Base-by-base conservation (phyloP, 2,329 filamentous ascomycete species). In the Hypoxylon sp. region DNA sequence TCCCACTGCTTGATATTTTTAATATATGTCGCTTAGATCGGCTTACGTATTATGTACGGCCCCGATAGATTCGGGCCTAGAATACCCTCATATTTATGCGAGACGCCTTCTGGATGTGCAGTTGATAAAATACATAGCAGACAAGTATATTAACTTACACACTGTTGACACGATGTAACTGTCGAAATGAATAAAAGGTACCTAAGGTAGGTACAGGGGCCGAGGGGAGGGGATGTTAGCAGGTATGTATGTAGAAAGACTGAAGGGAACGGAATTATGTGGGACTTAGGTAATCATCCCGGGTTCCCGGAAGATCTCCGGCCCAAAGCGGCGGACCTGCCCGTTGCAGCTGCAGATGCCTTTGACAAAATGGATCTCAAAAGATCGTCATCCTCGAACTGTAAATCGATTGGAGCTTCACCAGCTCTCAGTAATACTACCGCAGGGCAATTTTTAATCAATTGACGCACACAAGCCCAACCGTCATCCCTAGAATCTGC, bases 251-350 rank as follows among this genome's bases (percentile, higher is more conserved):
- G 20, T 20, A 10, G 31, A 33, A 33, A 11, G 31, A 33, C 7
- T 8, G 31, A 33, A 33, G 31, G 31, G 37, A 8, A 44, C 25
- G 25, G 25, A 27, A 27, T 27, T 25, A 22, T 8, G 17, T 49
- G 22, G 44, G 7, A 11, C 33, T 30, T 50, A 51, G 10, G 50
- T 44, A 33, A 53, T 27, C 22, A 49, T 31, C 25, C 49, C 54
- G 55, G 50, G 31, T 17, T 7, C 1, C 44, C 67, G 67, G 64
- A 50, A 70, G 56, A 70, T 70, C 49, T 61, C 67, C 67, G 64
- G 67, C 25, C 57, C 30, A 51, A 64, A 64, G 51, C 63, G 61
- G 11, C 54, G 59, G 55, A 25, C 57, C 56, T 44, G 30, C 33
- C 22, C 55, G 37, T 57, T 46, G n/a, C 51, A 64, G 42, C 58